Evolutionary conservation across 306 rosid genomes (phyloP), one percentile per base, ranked within the genome.

Genomic region (Pterocarpus macrocarpus): DNA sequence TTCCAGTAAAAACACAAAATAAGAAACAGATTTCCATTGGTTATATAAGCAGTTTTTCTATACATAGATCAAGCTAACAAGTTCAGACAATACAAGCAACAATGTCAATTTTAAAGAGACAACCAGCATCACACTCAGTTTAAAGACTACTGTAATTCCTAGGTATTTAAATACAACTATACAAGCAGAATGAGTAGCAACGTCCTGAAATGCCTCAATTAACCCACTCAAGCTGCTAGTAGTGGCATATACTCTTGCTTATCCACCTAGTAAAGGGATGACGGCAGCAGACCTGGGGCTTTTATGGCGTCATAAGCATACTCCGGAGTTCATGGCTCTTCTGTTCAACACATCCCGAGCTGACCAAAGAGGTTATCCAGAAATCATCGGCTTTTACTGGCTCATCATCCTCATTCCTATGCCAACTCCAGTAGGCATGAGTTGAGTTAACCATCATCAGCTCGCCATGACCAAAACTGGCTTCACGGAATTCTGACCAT

Each of bases 341-440:
- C 81, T 90, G 85, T 50, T 89, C 76, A 75, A 90, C 53, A 17
- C 99, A 95, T 66, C 90, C 93, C 3, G 92, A 90, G 69, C 80
- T 77, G 8, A 78, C 86, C 86, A 93, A 83, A 32, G 97, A 93
- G 80, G 91, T 93, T 56, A 95, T 89, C 99, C 99, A 93, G 66
- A 87, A 81, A 74, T 91, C 87, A 89, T 95, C 99, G 8, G 96
- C 93, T 76, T 83, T 88, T 16, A 95, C 92, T n/a, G 97, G 86
- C 86, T 93, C 92, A 0, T 93, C 98, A 5, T 95, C 88, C 17
- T 93, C 99, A 66, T 95, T 95, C 90, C 99, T 89, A 84, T 95
- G 97, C 99, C 99, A 95, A 86, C 92, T 91, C 99, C 99, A 95
- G 80, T 88, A 86, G 55, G 97, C 92, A 85, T 90, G 98, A 75